Conservation (phyloP, 2,329 filamentous ascomycete genomes). For the Tolypocladium tropicale region DNA sequence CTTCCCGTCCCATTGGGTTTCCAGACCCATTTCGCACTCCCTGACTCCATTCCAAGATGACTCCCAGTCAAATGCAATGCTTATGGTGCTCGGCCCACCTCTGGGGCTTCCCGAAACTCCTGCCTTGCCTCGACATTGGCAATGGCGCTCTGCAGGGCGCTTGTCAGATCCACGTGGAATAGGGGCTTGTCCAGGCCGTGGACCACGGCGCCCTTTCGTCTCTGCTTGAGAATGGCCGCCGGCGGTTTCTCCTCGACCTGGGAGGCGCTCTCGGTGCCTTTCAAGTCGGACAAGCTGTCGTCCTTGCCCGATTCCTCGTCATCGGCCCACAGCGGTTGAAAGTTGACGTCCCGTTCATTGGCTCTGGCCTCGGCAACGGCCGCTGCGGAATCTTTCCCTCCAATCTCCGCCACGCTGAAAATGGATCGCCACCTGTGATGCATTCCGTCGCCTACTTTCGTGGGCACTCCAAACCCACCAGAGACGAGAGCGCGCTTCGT, state of each 20-base stretch:
- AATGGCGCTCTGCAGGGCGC: slow-evolving; percentile 78
- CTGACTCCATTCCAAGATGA: background rate
- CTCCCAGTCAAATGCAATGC: background rate
- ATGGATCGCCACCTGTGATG: slow-evolving; percentile 82
- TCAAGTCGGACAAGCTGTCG: slow-evolving; percentile 3
- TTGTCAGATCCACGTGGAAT: slow-evolving; percentile 89
- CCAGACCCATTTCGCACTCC: background rate
- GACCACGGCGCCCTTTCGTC: slow-evolving; percentile 53
- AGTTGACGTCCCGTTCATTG: slow-evolving; percentile 31
- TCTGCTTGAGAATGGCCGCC: slow-evolving; percentile 11
- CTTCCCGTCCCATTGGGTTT: background rate
- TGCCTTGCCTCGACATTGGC: slow-evolving; percentile 58
- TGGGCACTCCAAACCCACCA: slow-evolving; percentile 81
- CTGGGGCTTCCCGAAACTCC: slow-evolving; percentile 14
- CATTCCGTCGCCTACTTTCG: slow-evolving; percentile 31
- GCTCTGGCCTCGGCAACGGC: slow-evolving; percentile 54
- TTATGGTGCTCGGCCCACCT: slow-evolving; percentile 1
- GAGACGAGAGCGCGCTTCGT: slow-evolving; percentile 81
- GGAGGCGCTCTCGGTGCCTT: background rate
- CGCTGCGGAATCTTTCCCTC: slow-evolving; percentile 60
- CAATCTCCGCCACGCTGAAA: slow-evolving; percentile 83
- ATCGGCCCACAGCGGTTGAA: slow-evolving; percentile 2
- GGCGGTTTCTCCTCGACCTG: slow-evolving; percentile 28
- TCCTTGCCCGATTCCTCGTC: slow-evolving; percentile 29
- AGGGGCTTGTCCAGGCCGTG: slow-evolving; percentile 82